A percentile compares a stretch with the other conserved stretches of the same genome.
Conservation (phyloP, 2,329 filamentous ascomycete genomes). For the Colletotrichum tropicale region DNA sequence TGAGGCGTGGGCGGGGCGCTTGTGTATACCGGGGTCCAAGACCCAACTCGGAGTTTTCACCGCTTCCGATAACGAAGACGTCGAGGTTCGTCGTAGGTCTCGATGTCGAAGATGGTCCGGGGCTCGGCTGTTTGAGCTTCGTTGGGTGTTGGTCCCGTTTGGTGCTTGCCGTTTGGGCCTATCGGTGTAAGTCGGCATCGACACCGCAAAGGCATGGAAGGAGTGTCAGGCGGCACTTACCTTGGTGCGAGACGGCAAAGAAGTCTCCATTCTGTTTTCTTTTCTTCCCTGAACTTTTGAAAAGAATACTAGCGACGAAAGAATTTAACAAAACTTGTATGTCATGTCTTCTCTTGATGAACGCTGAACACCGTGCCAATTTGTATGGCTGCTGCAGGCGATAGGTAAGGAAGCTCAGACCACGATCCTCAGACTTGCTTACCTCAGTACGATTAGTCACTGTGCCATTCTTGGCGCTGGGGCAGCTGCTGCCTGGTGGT, state of each 20-base stretch:
- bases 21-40: neutral
- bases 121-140: neutral
- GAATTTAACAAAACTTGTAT: neutral
- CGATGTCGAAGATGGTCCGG: neutral
- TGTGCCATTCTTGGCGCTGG: neutral
- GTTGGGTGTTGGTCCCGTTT: neutral
- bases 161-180: neutral
- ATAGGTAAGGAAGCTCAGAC: neutral
- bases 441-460: neutral
- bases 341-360: neutral
- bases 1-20: slow-evolving; percentile 39
- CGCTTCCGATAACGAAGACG: slow-evolving; percentile 17
- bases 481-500: slow-evolving; percentile 1
- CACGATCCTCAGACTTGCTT: neutral
- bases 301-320: neutral
- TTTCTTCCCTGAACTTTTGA: neutral
- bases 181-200: neutral
- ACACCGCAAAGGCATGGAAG: neutral
- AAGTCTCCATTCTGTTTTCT: neutral
- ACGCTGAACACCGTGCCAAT: neutral
- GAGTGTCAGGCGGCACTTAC: neutral
- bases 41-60: slow-evolving; percentile 14
- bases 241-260: neutral
- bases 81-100: neutral
- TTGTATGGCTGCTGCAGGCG: neutral